These are phyloP conservation scores for Gaeumannomyces sp. DNA, from an alignment of 2,329 filamentous ascomycete species.

Conservation along the genomic window DNA sequence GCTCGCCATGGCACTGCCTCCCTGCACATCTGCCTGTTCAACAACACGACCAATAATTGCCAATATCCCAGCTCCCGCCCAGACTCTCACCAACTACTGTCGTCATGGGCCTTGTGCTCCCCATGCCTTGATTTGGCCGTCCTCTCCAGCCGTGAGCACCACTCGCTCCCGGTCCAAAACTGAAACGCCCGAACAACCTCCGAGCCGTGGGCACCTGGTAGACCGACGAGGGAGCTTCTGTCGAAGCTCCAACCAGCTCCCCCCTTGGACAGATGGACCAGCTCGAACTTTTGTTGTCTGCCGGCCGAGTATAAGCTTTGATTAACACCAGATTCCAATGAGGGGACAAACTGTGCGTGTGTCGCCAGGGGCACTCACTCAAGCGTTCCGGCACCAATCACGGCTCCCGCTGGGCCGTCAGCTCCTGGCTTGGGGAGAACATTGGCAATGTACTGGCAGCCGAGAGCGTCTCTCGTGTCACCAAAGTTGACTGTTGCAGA, in stretches of 20 bases:
- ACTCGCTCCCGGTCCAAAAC: constrained; percentile 55
- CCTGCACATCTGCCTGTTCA: not conserved
- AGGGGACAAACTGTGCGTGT: constrained; percentile 24
- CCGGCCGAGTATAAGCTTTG: constrained; percentile 23
- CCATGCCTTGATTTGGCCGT: constrained; percentile 53
- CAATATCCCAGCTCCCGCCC: not conserved
- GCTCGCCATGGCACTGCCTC: not conserved
- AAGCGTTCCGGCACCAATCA: constrained; percentile 60
- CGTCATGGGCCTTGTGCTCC: constrained; percentile 25
- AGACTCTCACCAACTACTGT: not conserved
- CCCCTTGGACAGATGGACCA: constrained; percentile 51
- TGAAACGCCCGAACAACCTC: constrained; percentile 59
- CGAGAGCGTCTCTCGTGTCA: constrained; percentile 59
- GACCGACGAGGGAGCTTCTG: constrained; percentile 47
- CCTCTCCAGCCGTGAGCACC: constrained; percentile 54
- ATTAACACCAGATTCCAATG: not conserved
- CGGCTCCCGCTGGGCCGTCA: constrained; percentile 39
- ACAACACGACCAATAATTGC: not conserved
- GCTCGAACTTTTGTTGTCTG: constrained; percentile 51
- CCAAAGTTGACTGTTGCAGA: constrained; percentile 54
- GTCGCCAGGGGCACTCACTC: constrained; percentile 61
- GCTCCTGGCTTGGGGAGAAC: constrained; percentile 52
- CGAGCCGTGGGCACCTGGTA: constrained; percentile 56
- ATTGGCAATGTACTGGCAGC: constrained; percentile 69
- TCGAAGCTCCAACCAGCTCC: constrained; percentile 45